Conservation (phyloP, 2,329 filamentous ascomycete species). For the Zymoseptoria crescenta region DNA sequence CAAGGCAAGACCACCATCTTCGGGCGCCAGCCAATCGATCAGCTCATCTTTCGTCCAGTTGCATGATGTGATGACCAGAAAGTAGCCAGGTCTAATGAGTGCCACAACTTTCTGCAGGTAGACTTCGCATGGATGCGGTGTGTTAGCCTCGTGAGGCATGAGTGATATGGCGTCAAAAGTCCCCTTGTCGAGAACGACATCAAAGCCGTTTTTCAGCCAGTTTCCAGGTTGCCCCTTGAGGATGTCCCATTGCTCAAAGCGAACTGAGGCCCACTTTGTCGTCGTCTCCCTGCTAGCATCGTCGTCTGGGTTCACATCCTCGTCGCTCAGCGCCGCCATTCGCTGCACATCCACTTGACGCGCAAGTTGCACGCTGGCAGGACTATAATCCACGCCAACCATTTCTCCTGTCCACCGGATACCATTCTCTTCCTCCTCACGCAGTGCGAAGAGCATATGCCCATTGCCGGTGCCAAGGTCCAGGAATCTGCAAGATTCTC, state of each 20-base stretch:
- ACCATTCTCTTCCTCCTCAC: slow-evolving; percentile 45
- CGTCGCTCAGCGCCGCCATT: slow-evolving; percentile 12
- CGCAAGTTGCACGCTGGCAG: slow-evolving; percentile 66
- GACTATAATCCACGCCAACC: slow-evolving; percentile 84
- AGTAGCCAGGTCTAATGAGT: slow-evolving; percentile 62
- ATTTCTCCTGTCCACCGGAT: slow-evolving; percentile 57
- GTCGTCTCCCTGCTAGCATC: slow-evolving; percentile 11
- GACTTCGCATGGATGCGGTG: slow-evolving; percentile 51
- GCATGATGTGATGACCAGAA: slow-evolving; percentile 85
- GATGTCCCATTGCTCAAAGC: slow-evolving; percentile 49
- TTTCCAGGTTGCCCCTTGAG: slow-evolving; percentile 36
- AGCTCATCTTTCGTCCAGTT: slow-evolving; percentile 96
- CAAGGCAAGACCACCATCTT: slow-evolving; percentile 47
- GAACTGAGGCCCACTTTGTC: slow-evolving; percentile 26
- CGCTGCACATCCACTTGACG: slow-evolving; percentile 44
- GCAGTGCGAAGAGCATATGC: slow-evolving; percentile 74
- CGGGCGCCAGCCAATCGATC: slow-evolving; percentile 62
- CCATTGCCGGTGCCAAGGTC: slow-evolving; percentile 95
- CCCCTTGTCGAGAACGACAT: slow-evolving; percentile 93
- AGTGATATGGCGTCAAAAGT: slow-evolving; percentile 93
- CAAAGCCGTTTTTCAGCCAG: slow-evolving; percentile 64
- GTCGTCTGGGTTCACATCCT: slow-evolving; percentile 10
- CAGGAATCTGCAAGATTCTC: slow-evolving; percentile 53
- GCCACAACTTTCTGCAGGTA: slow-evolving; percentile 63
- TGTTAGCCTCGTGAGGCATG: slow-evolving; percentile 18